Evolutionary conservation across 176 grass and related monocot species (phyloP).

Genomic region (Triticum aestivum): IWGSC_CS_RefSeq_v2.1 NC_057810.1:5019875-5020374

Average conservation of each 20-base stretch:
- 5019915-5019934: background rate
- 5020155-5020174: constrained; percentile 95
- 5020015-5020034: constrained; percentile 81
- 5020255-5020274: background rate
- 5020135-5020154: constrained; percentile 64
- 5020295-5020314: constrained; percentile 35
- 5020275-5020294: background rate
- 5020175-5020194: constrained; percentile 82
- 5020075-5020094: constrained; percentile 18
- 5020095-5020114: background rate
- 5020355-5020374: constrained; percentile 79
- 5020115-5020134: constrained; percentile 15
- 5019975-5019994: constrained; percentile 32
- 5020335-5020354: constrained; percentile 91
- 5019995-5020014: constrained; percentile 80
- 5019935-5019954: constrained; percentile 7
- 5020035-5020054: constrained; percentile 86
- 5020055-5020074: constrained; percentile 64
- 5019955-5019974: background rate
- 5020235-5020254: background rate
- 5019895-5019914: background rate
- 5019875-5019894: background rate
- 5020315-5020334: constrained; percentile 97
- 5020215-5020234: constrained; percentile 78
- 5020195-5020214: constrained; percentile 96